A percentile compares a stretch with the other conserved stretches of the same genome.
Conservation (phyloP, 768 basidiomycete genomes). For the Ephemerocybe angulata region DNA sequence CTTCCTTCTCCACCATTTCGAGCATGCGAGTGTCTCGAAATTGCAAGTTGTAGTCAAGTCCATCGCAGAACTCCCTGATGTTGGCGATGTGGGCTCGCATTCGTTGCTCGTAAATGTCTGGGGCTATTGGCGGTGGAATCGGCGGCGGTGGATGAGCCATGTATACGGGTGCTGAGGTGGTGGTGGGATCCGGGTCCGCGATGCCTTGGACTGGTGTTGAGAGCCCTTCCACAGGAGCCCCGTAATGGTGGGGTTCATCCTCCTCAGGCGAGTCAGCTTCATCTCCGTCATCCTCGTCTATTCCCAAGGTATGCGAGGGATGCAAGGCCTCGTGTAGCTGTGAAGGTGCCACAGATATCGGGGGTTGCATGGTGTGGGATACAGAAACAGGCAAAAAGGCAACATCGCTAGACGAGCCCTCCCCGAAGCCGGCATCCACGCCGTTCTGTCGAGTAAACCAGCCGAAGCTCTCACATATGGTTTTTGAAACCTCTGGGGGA, state of each 20-base stretch:
- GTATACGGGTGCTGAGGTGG: constrained; percentile 6
- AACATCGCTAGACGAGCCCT: background rate
- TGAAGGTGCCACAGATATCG: background rate
- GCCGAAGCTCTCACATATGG: constrained; percentile 31
- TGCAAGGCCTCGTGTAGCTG: background rate
- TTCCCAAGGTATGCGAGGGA: constrained; percentile 9
- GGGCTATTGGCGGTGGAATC: constrained; percentile 12
- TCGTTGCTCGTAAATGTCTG: constrained; percentile 29
- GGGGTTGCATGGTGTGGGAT: background rate
- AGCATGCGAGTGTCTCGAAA: constrained; percentile 44
- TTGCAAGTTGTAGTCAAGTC: constrained; percentile 44
- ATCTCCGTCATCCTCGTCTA: constrained; percentile 9
- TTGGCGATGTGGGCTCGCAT: constrained; percentile 41
- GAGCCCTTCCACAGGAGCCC: background rate
- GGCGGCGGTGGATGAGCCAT: constrained; percentile 13
- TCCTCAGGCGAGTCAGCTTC: background rate
- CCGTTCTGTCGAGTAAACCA: constrained; percentile 10
- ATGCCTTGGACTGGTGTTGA: background rate
- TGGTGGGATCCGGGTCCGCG: background rate
- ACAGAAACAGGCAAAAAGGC: background rate
- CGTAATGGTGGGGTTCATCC: background rate
- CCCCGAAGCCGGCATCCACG: background rate
- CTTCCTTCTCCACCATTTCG: constrained; percentile 39
- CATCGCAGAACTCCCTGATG: constrained; percentile 43
- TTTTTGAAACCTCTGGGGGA: constrained; percentile 34